Evolutionary conservation across 352 stramenopile species (phyloP).

Genomic region (Elongisporangium prolatum): DNA sequence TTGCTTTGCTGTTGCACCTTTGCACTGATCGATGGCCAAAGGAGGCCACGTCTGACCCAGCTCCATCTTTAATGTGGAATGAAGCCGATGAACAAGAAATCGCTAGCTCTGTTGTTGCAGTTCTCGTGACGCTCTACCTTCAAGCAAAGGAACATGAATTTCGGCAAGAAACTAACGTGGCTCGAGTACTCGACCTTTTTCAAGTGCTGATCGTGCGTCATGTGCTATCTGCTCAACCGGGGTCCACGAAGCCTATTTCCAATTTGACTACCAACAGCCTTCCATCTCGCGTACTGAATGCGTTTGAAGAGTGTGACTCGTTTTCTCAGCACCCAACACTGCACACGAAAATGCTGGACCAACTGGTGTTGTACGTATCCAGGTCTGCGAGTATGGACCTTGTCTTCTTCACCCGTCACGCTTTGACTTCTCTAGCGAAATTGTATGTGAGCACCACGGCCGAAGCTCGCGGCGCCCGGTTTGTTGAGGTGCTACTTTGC

Average conservation of each 20-base stretch:
- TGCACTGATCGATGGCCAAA: constrained; percentile 38
- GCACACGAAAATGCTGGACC: constrained; percentile 62
- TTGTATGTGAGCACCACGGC: constrained; percentile 61
- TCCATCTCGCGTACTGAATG: constrained; percentile 77
- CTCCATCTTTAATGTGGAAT: constrained; percentile 20
- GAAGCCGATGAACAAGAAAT: constrained; percentile 83
- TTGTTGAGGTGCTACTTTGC: constrained; percentile 56
- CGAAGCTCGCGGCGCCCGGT: constrained; percentile 47
- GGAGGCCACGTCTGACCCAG: constrained; percentile 12
- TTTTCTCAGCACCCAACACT: constrained; percentile 59
- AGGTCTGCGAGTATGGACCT: constrained; percentile 36
- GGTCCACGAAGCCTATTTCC: constrained; percentile 23
- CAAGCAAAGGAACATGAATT: constrained; percentile 77
- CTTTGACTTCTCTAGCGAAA: constrained; percentile 69
- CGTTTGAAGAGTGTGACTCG: constrained; percentile 77
- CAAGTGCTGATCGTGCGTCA: constrained; percentile 58
- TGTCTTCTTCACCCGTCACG: constrained; percentile 78
- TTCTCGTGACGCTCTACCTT: constrained; percentile 71
- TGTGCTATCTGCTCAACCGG: constrained; percentile 26
- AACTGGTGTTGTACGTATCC: constrained; percentile 60
- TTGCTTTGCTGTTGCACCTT: constrained; percentile 48
- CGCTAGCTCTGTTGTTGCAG: constrained; percentile 63
- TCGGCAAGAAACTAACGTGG: constrained; percentile 55
- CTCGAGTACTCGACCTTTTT: constrained; percentile 61
- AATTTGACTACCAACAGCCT: constrained; percentile 82